Conservation (phyloP, 208 protist species). For the Trichomonas gallinae region DNA sequence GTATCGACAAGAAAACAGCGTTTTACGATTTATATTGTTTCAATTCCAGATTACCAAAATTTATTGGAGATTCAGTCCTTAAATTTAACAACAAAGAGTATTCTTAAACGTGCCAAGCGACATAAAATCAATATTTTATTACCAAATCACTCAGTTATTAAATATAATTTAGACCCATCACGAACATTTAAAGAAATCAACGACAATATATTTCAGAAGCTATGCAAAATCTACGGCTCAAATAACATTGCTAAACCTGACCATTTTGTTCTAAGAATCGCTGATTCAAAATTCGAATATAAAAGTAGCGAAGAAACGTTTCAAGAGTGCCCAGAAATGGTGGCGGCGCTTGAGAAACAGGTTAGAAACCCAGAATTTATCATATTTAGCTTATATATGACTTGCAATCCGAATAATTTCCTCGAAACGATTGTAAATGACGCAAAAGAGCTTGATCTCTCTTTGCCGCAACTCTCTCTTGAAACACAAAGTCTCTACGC, state of each 20-base stretch:
- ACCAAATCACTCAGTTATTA: neutral
- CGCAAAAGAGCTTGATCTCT: neutral
- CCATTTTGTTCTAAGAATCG: neutral
- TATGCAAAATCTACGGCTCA: neutral
- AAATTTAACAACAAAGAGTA: neutral
- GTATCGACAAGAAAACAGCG: neutral
- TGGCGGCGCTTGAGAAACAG: neutral
- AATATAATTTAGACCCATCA: neutral
- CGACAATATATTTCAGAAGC: neutral
- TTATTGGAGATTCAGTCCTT: neutral
- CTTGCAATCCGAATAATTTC: neutral
- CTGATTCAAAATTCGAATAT: neutral
- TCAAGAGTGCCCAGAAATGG: neutral
- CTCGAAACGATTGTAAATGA: neutral
- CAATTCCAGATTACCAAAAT: neutral
- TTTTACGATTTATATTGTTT: neutral
- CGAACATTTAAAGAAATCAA: neutral
- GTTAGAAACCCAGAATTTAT: neutral
- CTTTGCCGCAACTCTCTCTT: neutral
- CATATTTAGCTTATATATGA: neutral
- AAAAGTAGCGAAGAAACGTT: neutral
- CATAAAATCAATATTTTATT: neutral
- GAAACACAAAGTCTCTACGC: neutral
- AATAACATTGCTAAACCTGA: neutral
- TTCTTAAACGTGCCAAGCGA: neutral